Conservation (phyloP, 768 basidiomycete species). For the Pisolithus sp. region DNA sequence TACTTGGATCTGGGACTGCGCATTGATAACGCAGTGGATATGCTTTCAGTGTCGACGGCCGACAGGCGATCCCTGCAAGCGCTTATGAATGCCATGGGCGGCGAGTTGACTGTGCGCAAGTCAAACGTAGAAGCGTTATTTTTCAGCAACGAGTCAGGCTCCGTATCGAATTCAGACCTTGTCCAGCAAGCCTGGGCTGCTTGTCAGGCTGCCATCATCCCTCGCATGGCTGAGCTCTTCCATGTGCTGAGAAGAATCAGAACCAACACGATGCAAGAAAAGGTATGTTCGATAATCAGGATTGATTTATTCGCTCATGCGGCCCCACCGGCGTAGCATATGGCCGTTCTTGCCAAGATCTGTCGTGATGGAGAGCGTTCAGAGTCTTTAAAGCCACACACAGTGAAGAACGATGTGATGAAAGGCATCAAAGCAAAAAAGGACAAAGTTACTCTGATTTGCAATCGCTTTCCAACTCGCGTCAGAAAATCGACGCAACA, state of each 20-base stretch:
- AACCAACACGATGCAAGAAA: conserved; percentile 21
- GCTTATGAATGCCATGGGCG: conserved; percentile 34
- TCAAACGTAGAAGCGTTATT: conserved; percentile 26
- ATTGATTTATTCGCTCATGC: background rate
- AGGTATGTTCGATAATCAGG: conserved; percentile 18
- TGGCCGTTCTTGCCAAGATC: conserved; percentile 42
- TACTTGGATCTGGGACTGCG: conserved; percentile 32
- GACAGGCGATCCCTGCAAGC: conserved; percentile 30
- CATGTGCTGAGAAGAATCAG: conserved; percentile 13
- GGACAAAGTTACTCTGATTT: conserved; percentile 29
- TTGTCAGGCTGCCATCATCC: conserved; percentile 28
- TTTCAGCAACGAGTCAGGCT: conserved; percentile 16
- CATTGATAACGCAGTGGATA: conserved; percentile 34
- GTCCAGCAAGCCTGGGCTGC: conserved; percentile 44
- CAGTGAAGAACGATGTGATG: conserved; percentile 37
- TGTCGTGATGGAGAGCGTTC: conserved; percentile 40
- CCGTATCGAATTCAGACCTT: conserved; percentile 10
- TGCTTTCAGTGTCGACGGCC: conserved; percentile 28
- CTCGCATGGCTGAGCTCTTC: conserved; percentile 13
- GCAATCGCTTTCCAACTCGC: conserved; percentile 39
- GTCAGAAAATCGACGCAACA: conserved; percentile 31
- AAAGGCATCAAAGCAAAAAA: conserved; percentile 21
- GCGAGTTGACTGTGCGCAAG: conserved; percentile 24
- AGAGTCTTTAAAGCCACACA: conserved; percentile 40
- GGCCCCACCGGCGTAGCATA: conserved; percentile 25